Evolutionary conservation across 2,329 filamentous ascomycete species (phyloP).

Genomic region (Anthostomella pinea): DNA sequence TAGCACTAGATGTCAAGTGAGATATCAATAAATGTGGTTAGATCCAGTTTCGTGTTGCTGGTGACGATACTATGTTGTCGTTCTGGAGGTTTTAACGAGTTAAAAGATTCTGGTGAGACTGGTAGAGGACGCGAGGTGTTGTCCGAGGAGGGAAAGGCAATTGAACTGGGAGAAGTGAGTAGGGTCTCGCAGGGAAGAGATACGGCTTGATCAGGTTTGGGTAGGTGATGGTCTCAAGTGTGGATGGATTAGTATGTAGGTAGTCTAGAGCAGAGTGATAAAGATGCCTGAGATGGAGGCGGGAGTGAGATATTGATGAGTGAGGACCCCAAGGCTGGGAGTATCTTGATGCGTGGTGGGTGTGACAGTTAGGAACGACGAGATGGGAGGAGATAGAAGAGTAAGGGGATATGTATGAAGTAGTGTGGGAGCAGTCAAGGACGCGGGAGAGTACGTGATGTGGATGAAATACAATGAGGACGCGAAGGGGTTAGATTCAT

Average conservation of each 20-base stretch:
- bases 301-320: slow-evolving; percentile 7
- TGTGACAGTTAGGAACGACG: background rate
- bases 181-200: slow-evolving; percentile 14
- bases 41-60: slow-evolving; percentile 9
- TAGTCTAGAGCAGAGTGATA: no score
- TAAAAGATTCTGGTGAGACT: slow-evolving; percentile 9
- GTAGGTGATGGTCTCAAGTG: slow-evolving; percentile 5
- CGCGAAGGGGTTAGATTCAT: slow-evolving; percentile 27
- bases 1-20: slow-evolving; percentile 30
- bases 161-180: slow-evolving; percentile 25
- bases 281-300: slow-evolving; percentile 1
- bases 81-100: slow-evolving; percentile 13
- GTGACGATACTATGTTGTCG: slow-evolving; percentile 9
- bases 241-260: no score
- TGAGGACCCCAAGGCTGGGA: slow-evolving; percentile 7
- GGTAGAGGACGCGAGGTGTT: no score
- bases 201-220: slow-evolving; percentile 6
- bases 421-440: slow-evolving; percentile 20
- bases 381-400: slow-evolving; percentile 1
- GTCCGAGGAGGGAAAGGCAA: slow-evolving; percentile 13
- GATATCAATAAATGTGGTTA: slow-evolving; percentile 29
- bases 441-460: slow-evolving; percentile 23
- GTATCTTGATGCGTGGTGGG: slow-evolving; percentile 10
- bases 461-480: slow-evolving; percentile 26
- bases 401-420: slow-evolving; percentile 13